These are phyloP conservation scores for Ogataea nakhonphanomensis DNA, from an alignment of 805 yeast species.

Conservation along the genomic window DNA sequence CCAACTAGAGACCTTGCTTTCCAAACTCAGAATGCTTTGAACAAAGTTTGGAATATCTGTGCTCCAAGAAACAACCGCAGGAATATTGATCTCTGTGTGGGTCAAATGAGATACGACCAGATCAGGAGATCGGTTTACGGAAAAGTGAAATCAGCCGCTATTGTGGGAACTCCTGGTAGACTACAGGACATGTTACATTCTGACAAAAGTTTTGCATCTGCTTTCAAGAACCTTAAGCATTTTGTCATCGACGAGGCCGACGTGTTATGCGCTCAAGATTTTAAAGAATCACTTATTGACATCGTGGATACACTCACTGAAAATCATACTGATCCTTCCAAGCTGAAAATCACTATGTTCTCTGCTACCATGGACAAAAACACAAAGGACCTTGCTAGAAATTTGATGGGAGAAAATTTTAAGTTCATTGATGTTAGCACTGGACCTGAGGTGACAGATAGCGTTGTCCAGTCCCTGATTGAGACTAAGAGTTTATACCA, in stretches of 20 bases:
- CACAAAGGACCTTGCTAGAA: constrained; percentile 62
- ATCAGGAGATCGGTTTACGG: constrained; percentile 26
- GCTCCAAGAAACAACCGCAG: constrained; percentile 15
- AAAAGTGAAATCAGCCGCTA: constrained; percentile 49
- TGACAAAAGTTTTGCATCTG: constrained; percentile 39
- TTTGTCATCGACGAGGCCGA: constrained; percentile 91
- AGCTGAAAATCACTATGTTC: constrained; percentile 67
- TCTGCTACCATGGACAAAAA: constrained; percentile 82
- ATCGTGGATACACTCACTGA: constrained; percentile 48
- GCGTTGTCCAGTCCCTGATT: constrained; percentile 65
- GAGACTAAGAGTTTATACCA: constrained; percentile 54
- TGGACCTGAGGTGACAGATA: constrained; percentile 66
- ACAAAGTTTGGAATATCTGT: constrained; percentile 37
- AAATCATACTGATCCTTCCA: constrained; percentile 29
- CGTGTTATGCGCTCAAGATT: constrained; percentile 77
- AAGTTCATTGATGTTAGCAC: constrained; percentile 71
- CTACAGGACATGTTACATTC: constrained; percentile 56
- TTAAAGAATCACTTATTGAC: constrained; percentile 58
- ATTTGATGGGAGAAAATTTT: constrained; percentile 50
- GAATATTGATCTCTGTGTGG: constrained; percentile 56
- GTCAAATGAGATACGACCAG: constrained; percentile 49
- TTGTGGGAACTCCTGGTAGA: constrained; percentile 91
- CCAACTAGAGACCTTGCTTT: constrained; percentile 92
- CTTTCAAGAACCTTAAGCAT: constrained; percentile 54
- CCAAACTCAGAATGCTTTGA: constrained; percentile 69